These are phyloP conservation scores for Fistulinella cinereoalba DNA, from an alignment of 1,284 basidiomycete genomes.

Conservation along the genomic window DNA sequence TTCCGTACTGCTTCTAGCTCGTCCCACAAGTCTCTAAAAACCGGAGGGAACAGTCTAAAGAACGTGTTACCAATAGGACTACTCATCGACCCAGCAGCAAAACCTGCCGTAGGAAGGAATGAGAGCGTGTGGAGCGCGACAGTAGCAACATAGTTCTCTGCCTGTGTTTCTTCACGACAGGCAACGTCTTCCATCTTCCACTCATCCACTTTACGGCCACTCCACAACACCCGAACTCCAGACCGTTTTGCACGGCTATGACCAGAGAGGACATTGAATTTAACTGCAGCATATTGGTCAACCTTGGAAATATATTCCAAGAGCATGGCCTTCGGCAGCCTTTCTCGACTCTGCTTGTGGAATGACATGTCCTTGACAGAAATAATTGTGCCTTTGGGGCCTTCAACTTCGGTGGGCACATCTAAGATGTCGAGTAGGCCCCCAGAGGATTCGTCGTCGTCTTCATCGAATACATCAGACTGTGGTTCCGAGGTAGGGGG, in stretches of 20 bases:
- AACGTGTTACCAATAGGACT: constrained; percentile 51
- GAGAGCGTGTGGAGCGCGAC: constrained; percentile 79
- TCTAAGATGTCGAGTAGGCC: constrained; percentile 83
- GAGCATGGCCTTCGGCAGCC: constrained; percentile 69
- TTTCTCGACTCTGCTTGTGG: constrained; percentile 78
- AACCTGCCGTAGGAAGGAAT: constrained; percentile 60
- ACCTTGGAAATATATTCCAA: constrained; percentile 61
- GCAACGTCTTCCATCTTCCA: constrained; percentile 88
- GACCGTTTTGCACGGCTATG: constrained; percentile 70
- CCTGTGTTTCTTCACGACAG: constrained; percentile 75
- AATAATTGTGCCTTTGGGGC: constrained; percentile 55
- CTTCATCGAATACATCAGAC: constrained; percentile 49
- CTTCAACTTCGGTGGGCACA: constrained; percentile 52
- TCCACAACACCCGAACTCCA: constrained; percentile 72
- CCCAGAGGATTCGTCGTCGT: constrained; percentile 49
- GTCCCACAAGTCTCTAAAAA: constrained; percentile 91
- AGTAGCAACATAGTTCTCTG: constrained; percentile 89
- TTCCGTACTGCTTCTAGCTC: constrained; percentile 77
- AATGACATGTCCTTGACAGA: constrained; percentile 72
- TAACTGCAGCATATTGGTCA: constrained; percentile 74
- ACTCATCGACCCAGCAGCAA: constrained; percentile 47
- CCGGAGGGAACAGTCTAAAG: constrained; percentile 74
- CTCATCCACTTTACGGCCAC: constrained; percentile 56
- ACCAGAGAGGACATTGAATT: constrained; percentile 66
- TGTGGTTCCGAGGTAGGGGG: background rate